Evolutionary conservation across 768 basidiomycete genomes (phyloP).

Genomic region (Auriculariales sp.): DNA sequence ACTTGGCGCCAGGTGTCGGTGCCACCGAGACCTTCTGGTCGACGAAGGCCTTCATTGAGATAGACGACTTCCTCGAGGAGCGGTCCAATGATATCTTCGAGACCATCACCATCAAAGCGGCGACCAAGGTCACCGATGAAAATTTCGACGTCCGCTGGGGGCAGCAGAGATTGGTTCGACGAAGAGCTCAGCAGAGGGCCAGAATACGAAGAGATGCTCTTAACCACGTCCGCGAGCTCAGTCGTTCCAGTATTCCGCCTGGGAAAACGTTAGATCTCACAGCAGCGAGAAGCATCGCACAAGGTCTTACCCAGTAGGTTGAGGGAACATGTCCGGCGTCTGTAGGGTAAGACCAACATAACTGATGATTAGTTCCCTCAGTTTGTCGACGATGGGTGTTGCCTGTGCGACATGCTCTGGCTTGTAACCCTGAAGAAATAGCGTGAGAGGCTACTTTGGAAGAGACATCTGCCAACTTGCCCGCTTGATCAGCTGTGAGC

Average conservation of each 20-base stretch:
- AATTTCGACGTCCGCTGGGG: conserved; percentile 49
- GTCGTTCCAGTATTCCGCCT: conserved; percentile 61
- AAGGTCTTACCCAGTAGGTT: conserved; percentile 51
- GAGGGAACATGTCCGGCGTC: conserved; percentile 90
- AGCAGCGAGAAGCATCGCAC: background rate
- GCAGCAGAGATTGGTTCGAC: conserved; percentile 35
- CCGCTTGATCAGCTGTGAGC: conserved; percentile 45
- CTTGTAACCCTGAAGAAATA: conserved; percentile 33
- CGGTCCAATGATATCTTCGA: conserved; percentile 66
- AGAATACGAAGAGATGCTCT: conserved; percentile 56
- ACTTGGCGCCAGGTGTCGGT: conserved; percentile 81
- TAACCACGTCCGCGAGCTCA: conserved; percentile 72
- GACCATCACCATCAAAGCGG: conserved; percentile 69
- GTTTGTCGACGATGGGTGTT: conserved; percentile 48
- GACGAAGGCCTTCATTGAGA: conserved; percentile 41
- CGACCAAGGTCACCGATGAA: conserved; percentile 75
- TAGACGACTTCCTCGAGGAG: conserved; percentile 48
- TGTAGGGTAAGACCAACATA: conserved; percentile 82
- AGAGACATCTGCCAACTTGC: conserved; percentile 19
- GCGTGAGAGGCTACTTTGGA: background rate
- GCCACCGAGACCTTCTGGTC: conserved; percentile 55
- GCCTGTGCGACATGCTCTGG: conserved; percentile 51
- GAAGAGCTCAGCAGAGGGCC: conserved; percentile 43
- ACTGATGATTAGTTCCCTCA: conserved; percentile 71
- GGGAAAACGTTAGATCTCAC: background rate